Conservation (phyloP, 1,284 basidiomycete genomes). For the Cystobasidium sp. region DNA sequence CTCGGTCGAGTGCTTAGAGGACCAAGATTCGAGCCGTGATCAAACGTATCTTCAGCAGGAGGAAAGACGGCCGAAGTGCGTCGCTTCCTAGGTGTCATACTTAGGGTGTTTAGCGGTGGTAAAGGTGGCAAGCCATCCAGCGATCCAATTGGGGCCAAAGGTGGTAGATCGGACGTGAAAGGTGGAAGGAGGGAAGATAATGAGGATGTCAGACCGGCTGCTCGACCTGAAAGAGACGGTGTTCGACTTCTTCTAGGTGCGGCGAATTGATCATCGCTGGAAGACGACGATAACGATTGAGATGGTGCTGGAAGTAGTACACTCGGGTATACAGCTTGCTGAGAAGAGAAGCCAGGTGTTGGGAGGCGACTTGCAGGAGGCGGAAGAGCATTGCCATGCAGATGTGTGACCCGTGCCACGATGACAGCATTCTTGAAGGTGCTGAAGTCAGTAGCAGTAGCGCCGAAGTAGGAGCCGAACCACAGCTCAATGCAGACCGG, state of each 20-base stretch:
- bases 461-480: conserved; percentile 31
- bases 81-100: background rate
- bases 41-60: background rate
- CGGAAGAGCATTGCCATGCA: background rate
- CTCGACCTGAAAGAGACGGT: background rate
- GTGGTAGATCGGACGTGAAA: background rate
- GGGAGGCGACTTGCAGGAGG: background rate
- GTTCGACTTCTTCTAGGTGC: background rate
- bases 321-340: background rate
- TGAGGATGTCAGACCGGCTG: background rate
- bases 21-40: conserved; percentile 8
- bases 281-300: too few relatives aligned
- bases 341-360: background rate
- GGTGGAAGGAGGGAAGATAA: background rate
- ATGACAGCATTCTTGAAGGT: conserved; percentile 23
- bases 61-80: background rate
- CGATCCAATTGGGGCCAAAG: background rate
- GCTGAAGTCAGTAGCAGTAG: background rate
- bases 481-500: conserved; percentile 14
- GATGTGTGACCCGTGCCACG: conserved; percentile 8
- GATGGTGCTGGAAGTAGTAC: background rate
- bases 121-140: background rate
- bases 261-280: too few relatives aligned
- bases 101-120: background rate
- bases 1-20: background rate